Evolutionary conservation across 169 alveolate genomes (phyloP), one percentile per base, ranked within the genome.

Genomic region (Plasmodium billcollinsi): DNA sequence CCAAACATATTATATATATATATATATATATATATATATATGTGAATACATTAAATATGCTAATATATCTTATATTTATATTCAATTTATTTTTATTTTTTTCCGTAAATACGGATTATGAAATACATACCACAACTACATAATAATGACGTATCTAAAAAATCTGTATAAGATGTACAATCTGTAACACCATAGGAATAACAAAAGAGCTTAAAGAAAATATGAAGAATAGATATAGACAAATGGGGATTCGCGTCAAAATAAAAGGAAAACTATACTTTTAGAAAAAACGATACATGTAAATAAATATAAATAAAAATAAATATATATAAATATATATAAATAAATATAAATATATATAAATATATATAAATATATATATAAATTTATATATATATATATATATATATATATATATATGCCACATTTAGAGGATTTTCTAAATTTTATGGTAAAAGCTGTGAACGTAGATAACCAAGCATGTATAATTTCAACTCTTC

Each of bases 401-500:
- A 61, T 20, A 61, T 61, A 61, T 20, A 61, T 21, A 20, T 61
- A 20, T 21, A 61, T 61, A 61, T 61, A 18, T 61, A 49, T 29
- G 43, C 18, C 49, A 12, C 14, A 54, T 24, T 12, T 18, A 11
- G 45, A 33, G 39, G 29, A 15, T n/a, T 12, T 20, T 2, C 7
- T 20, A 33, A 49, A 1, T 7, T 20, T 24, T 78, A 78, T 15
- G 71, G 59, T 26, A 78, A 21, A 9, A 78, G 29, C 12, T 65
- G 89, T 29, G 89, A 78, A 49, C 89, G 89, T 8, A 78, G 26
- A 47, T 65, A 78, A 20, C 71, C 33, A 8, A 78, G 49, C 26
- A 78, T 26, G 20, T 78, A 78, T 0, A 78, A 54, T 24, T 78
- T 78, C 2, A 78, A 45, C 49, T 78, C 89, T 58, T 78, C 89